These are phyloP conservation scores for Paramicrosporidium saccamoebae DNA, from an alignment of 371 early-diverging fungal species.

Conservation along the genomic window DNA sequence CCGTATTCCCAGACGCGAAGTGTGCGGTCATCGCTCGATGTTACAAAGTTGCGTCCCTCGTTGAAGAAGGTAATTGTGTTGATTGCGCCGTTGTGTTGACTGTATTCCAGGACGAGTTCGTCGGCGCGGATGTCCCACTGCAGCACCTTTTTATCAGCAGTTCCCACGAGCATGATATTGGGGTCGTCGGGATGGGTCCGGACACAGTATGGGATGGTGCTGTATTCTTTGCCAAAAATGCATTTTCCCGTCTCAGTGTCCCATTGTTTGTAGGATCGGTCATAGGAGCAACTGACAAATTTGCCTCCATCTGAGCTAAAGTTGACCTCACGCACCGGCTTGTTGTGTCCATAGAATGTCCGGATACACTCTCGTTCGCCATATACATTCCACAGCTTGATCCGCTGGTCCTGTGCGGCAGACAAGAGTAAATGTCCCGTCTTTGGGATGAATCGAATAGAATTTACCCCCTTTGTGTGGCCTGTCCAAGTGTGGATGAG, in stretches of 20 bases:
- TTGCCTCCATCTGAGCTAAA: slow-evolving; percentile 49
- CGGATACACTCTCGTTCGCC: slow-evolving; percentile 43
- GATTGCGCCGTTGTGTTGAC: slow-evolving; percentile 78
- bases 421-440: slow-evolving; percentile 64
- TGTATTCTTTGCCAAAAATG: slow-evolving; percentile 29
- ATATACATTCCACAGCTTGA: slow-evolving; percentile 86
- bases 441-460: slow-evolving; percentile 54
- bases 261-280: slow-evolving; percentile 70
- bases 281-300: slow-evolving; percentile 65
- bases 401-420: slow-evolving; percentile 60
- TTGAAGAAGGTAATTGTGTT: slow-evolving; percentile 87
- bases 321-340: slow-evolving; percentile 63
- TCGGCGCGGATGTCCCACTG: slow-evolving; percentile 49
- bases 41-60: slow-evolving; percentile 64
- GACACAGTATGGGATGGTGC: slow-evolving; percentile 49
- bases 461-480: slow-evolving; percentile 64
- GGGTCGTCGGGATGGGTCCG: slow-evolving; percentile 57
- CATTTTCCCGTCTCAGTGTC: slow-evolving; percentile 87
- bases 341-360: slow-evolving; percentile 60
- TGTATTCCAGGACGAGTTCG: slow-evolving; percentile 65
- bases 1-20: slow-evolving; percentile 87
- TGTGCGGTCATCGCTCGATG: slow-evolving; percentile 82
- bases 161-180: slow-evolving; percentile 65
- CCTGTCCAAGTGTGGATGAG: slow-evolving; percentile 69
- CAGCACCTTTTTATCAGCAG: slow-evolving; percentile 63